Conservation (phyloP, 2,329 filamentous ascomycete species). For the Calonectria leucothoes region DNA sequence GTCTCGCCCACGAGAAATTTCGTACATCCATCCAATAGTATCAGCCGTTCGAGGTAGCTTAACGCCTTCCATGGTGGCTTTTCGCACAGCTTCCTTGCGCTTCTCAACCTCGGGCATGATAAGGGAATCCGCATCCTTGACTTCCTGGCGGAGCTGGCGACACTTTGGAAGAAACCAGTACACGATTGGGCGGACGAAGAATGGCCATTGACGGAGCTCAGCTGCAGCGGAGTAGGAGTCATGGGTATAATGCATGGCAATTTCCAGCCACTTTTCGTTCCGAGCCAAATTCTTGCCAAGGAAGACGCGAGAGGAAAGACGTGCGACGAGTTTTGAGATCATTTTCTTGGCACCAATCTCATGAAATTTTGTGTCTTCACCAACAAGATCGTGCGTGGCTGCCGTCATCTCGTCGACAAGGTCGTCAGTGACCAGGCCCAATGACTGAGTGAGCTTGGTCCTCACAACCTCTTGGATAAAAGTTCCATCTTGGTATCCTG, state of each 20-base stretch:
- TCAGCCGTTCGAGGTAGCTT: slow-evolving; percentile 44
- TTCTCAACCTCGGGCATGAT: slow-evolving; percentile 14
- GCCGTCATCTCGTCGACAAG: slow-evolving; percentile 5
- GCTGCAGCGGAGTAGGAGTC: slow-evolving; percentile 49
- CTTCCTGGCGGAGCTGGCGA: background rate
- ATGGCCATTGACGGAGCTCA: slow-evolving; percentile 54
- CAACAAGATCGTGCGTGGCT: background rate
- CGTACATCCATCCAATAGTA: slow-evolving; percentile 57
- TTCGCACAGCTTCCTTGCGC: background rate
- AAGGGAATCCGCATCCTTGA: background rate
- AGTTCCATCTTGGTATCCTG: slow-evolving; percentile 4
- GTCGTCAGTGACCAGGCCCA: slow-evolving; percentile 3
- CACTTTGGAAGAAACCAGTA: slow-evolving; percentile 15
- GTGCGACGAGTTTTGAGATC: slow-evolving; percentile 49
- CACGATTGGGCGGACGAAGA: slow-evolving; percentile 15
- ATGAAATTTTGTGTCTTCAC: background rate
- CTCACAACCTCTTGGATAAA: slow-evolving; percentile 4
- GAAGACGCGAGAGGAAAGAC: slow-evolving; percentile 62
- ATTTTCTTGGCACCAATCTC: background rate
- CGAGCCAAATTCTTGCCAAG: slow-evolving; percentile 58
- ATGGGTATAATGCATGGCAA: slow-evolving; percentile 56
- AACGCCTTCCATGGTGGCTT: background rate
- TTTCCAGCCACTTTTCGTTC: slow-evolving; percentile 58
- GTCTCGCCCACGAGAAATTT: slow-evolving; percentile 41
- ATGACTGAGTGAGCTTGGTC: background rate